Evolutionary conservation across 192 early-diverging fungal genomes (phyloP).

Genomic region (Haplosporangium gracile): DNA sequence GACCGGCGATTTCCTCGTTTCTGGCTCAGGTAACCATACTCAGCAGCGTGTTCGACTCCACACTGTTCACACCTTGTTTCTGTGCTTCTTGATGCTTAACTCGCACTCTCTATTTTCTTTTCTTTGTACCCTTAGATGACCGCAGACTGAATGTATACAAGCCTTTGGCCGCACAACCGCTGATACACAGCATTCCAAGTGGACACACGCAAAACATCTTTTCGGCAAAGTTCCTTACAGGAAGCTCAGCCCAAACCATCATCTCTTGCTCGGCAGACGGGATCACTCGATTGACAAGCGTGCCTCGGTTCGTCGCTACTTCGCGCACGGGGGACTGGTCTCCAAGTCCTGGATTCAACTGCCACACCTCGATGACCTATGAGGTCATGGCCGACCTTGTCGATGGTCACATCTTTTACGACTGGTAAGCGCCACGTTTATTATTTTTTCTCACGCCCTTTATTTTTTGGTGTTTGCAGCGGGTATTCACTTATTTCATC

Average conservation of each 20-base stretch:
- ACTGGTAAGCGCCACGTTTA: constrained; percentile 27
- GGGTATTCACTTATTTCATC: neutral
- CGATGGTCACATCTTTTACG: constrained; percentile 60
- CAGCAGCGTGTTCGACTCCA: neutral
- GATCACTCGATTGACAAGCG: constrained; percentile 69
- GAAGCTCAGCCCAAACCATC: constrained; percentile 67
- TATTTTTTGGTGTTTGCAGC: neutral
- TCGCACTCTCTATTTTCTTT: neutral
- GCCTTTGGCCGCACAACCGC: constrained; percentile 51
- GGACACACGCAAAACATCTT: constrained; percentile 86
- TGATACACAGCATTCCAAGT: constrained; percentile 59
- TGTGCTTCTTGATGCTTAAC: neutral
- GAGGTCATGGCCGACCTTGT: constrained; percentile 64
- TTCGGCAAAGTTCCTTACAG: constrained; percentile 76
- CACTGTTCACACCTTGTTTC: neutral
- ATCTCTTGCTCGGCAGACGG: constrained; percentile 76
- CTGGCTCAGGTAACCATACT: constrained; percentile 60
- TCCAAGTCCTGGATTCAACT: constrained; percentile 50
- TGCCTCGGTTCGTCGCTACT: constrained; percentile 35
- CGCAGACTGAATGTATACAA: constrained; percentile 59
- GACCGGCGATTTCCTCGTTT: constrained; percentile 55
- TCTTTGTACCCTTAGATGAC: constrained; percentile 51
- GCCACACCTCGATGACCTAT: constrained; percentile 57
- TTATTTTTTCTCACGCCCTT: neutral
- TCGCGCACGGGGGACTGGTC: constrained; percentile 25